Base-by-base conservation (phyloP, 2,329 filamentous ascomycete genomes). In the Microdochium trichocladiopsis region DNA sequence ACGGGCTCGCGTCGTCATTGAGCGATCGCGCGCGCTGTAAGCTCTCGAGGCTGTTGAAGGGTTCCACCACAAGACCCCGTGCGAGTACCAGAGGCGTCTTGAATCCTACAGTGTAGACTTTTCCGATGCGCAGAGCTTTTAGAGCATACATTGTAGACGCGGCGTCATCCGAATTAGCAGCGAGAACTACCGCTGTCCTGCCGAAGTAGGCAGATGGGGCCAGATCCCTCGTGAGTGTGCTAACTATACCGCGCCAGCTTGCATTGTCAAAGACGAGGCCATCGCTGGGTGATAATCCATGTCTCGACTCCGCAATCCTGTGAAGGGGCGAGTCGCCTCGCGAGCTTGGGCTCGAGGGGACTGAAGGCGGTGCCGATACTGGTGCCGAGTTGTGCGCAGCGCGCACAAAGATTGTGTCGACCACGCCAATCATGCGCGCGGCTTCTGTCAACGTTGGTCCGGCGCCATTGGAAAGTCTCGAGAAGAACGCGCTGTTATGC, bases 91-190 rank as follows among this genome's bases (percentile, higher is more conserved):
- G 63, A 56, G 82, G 69, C 56, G 81, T 84, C 61, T 82, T 84
- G 72, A 95, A 94, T 1, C 90, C 90, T 47, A 93, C 88, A 0
- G 89, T 93, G 67, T 92, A 92, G 37, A 95, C 87, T 52, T 89
- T 87, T 33, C 86, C 84, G 50, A 93, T 83, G 51, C 82, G 83
- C 25, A 95, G 77, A 37, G 85, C 88, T 59, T 84, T 84, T 54
- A 95, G 73, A 0, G 90, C 90, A 61, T 89, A 95, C 56, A 95
- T 85, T 1, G 86, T 82, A 1, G 88, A 85, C 2, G 88, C 86
- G 4, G 90, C 90, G 58, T 93, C 88, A 52, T 88, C 83, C 43
- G 87, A 80, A 0, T 80, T 83, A 18, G 81, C 85, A 9, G 88
- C 87, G 11, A 95, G 72, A 14, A 95, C 80, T 47, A 95, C 81